Percentiles rank a stretch among this genome's conserved stretches.
phyloP scores from a whole-genome alignment of 768 basidiomycete genomes.

The Leccinum imitatum region DNA sequence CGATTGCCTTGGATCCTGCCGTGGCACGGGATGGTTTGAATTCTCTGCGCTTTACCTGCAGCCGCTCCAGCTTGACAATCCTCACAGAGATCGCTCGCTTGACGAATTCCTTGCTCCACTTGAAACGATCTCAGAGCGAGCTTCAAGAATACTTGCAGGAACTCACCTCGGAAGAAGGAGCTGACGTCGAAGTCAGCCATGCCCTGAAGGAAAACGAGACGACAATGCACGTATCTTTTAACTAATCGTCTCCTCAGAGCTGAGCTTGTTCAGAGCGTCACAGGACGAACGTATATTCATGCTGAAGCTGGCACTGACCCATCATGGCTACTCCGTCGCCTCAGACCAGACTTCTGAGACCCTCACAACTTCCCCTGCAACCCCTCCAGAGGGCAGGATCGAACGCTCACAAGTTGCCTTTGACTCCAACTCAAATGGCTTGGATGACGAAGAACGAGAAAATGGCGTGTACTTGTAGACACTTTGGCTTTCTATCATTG shows the following conservation, averaged over 20 bases:
- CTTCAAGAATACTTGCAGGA: conserved; percentile 48
- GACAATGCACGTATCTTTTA: conserved; percentile 56
- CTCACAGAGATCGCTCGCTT: conserved; percentile 70
- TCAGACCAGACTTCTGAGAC: conserved; percentile 13
- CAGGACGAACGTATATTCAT: conserved; percentile 77
- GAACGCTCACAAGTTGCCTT: conserved; percentile 5
- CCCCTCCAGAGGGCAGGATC: background rate
- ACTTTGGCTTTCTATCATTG: background rate
- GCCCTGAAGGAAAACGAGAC: conserved; percentile 70
- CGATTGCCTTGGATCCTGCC: conserved; percentile 59
- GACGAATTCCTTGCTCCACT: conserved; percentile 64
- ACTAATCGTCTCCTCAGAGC: conserved; percentile 8
- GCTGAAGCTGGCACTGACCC: conserved; percentile 59
- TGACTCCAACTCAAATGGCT: conserved; percentile 15
- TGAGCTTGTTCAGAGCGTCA: conserved; percentile 52
- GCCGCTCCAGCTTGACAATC: conserved; percentile 1
- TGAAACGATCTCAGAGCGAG: conserved; percentile 60
- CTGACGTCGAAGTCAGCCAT: conserved; percentile 56
- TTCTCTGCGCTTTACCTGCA: background rate
- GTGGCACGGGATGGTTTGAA: conserved; percentile 68
- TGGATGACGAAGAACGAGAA: conserved; percentile 16
- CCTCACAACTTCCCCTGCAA: background rate
- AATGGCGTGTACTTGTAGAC: conserved; percentile 31
- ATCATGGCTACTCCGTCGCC: conserved; percentile 55
- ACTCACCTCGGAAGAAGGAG: conserved; percentile 30